phyloP scores from a whole-genome alignment of 345 rosid species.

The Euphorbia pulcherrima region DNA sequence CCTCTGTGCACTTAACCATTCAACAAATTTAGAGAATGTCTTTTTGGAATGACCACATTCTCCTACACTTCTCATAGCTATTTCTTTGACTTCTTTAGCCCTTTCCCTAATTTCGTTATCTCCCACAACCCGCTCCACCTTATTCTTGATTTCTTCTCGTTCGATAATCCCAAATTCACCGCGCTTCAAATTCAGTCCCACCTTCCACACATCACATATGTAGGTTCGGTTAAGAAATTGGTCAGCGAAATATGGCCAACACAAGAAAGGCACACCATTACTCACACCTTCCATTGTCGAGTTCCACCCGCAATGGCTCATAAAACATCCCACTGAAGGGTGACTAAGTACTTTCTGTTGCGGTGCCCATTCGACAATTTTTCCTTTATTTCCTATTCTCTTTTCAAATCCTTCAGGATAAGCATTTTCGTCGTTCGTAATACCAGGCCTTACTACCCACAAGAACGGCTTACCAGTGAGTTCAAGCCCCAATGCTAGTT shows the following conservation, averaged over 20 bases:
- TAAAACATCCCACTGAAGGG: background rate
- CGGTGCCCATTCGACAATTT: slow-evolving; percentile 6
- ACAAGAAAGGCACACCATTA: background rate
- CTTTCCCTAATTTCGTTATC: background rate
- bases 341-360: background rate
- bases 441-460: slow-evolving; percentile 1
- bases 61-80: background rate
- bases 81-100: background rate
- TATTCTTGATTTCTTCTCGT: slow-evolving; percentile 1
- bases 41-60: background rate
- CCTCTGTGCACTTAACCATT: background rate
- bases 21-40: background rate
- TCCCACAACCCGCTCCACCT: background rate
- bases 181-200: background rate
- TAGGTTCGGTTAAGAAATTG: background rate
- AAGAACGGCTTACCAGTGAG: background rate
- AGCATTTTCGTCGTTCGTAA: background rate
- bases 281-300: background rate
- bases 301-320: slow-evolving; percentile 9
- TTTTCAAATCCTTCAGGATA: slow-evolving; percentile 6
- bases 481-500: background rate
- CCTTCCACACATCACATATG: background rate
- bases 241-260: background rate
- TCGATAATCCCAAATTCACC: background rate
- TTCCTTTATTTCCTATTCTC: background rate